Evolutionary conservation across 345 rosid species (phyloP).

Genomic region (Pelargonium nanum): DNA sequence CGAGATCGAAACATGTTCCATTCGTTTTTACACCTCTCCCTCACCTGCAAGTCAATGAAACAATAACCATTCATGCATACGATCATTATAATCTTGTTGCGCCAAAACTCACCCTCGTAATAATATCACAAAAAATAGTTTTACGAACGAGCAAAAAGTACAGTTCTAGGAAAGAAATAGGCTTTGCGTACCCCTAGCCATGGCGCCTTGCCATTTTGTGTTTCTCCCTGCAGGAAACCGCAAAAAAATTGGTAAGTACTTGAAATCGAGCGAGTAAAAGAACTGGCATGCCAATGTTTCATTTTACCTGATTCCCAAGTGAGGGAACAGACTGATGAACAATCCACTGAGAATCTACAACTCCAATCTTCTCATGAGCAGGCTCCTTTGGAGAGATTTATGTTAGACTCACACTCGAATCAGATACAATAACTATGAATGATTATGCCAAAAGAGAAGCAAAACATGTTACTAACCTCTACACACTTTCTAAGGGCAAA

Average conservation of each 20-base stretch:
- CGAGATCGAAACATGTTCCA: constrained; percentile 75
- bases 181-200: constrained; percentile 84
- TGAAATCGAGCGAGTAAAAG: neutral
- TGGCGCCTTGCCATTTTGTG: constrained; percentile 60
- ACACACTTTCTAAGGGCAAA: constrained; percentile 82
- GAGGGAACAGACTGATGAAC: constrained; percentile 87
- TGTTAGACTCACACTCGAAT: neutral
- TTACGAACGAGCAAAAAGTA: neutral
- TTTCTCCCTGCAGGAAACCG: constrained; percentile 45
- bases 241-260: neutral
- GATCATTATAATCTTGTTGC: too few relatives aligned
- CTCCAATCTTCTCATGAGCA: constrained; percentile 96
- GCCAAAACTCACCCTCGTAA: neutral
- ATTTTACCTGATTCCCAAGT: constrained; percentile 74
- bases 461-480: constrained; percentile 38
- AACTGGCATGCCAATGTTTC: constrained; percentile 2
- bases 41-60: constrained; percentile 79
- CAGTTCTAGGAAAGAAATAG: neutral
- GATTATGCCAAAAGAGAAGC: neutral
- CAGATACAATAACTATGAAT: neutral
- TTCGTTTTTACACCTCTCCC: constrained; percentile 78
- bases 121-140: neutral
- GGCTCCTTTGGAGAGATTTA: constrained; percentile 39
- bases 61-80: too few relatives aligned
- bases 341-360: constrained; percentile 93